Percentiles rank a stretch among this genome's conserved stretches.
Conservation (phyloP, 495 filamentous ascomycete species). For the Darksidea phi region DNA sequence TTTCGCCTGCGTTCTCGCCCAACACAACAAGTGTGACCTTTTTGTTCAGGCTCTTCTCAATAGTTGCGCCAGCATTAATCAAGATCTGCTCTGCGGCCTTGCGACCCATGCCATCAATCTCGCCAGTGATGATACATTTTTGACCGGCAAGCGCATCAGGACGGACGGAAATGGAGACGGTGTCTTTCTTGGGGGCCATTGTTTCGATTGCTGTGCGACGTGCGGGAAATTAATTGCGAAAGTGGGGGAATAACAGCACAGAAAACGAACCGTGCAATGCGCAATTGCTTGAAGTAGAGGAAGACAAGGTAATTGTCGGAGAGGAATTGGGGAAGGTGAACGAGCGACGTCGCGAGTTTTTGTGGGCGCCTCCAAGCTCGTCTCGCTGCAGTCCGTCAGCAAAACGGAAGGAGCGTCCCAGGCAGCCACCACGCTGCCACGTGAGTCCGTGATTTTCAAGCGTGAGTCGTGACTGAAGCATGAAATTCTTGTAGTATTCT, state of each 20-base stretch:
- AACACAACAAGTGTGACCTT: slow-evolving; percentile 25
- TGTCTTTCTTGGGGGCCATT: slow-evolving; percentile 21
- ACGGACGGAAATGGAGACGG: slow-evolving; percentile 12
- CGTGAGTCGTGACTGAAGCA: neutral
- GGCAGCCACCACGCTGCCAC: slow-evolving; percentile 1
- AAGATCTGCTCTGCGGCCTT: slow-evolving; percentile 17
- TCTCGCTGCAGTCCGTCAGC: too few relatives aligned
- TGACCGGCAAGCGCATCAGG: slow-evolving; percentile 18
- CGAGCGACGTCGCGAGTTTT: too few relatives aligned
- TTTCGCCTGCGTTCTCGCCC: slow-evolving; percentile 16
- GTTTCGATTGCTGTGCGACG: neutral
- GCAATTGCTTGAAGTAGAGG: slow-evolving; percentile 6
- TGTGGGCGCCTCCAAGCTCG: too few relatives aligned
- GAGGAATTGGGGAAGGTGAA: too few relatives aligned
- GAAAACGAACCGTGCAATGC: neutral
- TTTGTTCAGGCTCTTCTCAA: slow-evolving; percentile 30
- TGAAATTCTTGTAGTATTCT: neutral
- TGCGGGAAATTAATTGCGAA: too few relatives aligned
- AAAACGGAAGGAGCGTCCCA: neutral
- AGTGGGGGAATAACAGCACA: too few relatives aligned
- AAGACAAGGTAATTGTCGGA: neutral
- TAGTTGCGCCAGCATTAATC: slow-evolving; percentile 23
- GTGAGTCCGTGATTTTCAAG: slow-evolving; percentile 9
- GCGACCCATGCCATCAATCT: slow-evolving; percentile 21
- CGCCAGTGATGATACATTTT: slow-evolving; percentile 20